Evolutionary conservation across 768 basidiomycete species (phyloP).

Genomic region (Kwoniella sp.): DNA sequence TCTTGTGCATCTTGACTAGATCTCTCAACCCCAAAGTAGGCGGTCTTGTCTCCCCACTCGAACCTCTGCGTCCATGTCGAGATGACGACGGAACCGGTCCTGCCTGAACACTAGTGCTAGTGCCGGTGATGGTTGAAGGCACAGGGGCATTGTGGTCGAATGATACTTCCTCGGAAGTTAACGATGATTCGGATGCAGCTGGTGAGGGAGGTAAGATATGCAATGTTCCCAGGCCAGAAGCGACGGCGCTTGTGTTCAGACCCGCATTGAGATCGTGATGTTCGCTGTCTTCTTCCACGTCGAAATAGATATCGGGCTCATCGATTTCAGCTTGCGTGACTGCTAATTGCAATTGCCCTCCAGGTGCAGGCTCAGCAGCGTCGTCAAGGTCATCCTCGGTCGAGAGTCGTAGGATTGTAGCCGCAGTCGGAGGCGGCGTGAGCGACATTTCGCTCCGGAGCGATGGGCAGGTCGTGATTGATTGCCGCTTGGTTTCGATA

Average conservation of each 20-base stretch:
- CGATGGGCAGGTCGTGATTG: too few relatives aligned
- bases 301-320: not conserved
- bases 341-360: not conserved
- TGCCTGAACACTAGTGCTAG: too few relatives aligned
- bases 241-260: too few relatives aligned
- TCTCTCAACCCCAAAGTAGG: slow-evolving; percentile 22
- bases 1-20: slow-evolving; percentile 23
- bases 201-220: slow-evolving; percentile 15
- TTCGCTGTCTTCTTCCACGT: not conserved
- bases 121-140: not conserved
- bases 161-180: slow-evolving; percentile 22
- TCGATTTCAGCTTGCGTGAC: too few relatives aligned
- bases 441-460: not conserved
- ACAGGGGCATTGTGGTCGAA: slow-evolving; percentile 20
- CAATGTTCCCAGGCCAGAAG: not conserved
- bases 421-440: not conserved
- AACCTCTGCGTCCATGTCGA: not conserved
- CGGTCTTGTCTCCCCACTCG: not conserved
- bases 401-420: not conserved
- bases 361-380: not conserved
- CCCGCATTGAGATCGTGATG: not conserved
- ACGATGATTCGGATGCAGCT: slow-evolving; percentile 5
- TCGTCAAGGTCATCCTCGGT: not conserved
- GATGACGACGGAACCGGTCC: too few relatives aligned
- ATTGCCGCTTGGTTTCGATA: too few relatives aligned